Conservation (phyloP, 441 rosid genomes). For the Sinapis alba region DNA sequence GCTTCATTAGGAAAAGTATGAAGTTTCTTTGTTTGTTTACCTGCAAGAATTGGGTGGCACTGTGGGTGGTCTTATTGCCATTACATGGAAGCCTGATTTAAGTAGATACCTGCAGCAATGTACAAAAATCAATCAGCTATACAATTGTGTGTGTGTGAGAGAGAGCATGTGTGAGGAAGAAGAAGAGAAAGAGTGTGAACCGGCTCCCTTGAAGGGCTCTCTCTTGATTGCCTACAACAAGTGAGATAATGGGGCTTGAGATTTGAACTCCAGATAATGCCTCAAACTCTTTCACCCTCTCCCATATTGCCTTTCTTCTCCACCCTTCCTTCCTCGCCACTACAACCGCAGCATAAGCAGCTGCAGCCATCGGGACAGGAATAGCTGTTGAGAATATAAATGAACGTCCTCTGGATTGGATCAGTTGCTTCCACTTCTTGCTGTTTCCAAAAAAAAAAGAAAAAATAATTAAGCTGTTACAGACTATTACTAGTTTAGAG, state of each 20-base stretch:
- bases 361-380: constrained; percentile 85
- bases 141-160: background rate
- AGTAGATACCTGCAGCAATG: constrained; percentile 59
- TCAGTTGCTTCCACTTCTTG: constrained; percentile 88
- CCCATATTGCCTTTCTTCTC: constrained; percentile 88
- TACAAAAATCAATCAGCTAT: constrained; percentile 18
- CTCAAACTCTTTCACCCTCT: constrained; percentile 70
- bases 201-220: constrained; percentile 85
- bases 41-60: constrained; percentile 97
- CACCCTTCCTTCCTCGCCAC: constrained; percentile 84
- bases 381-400: constrained; percentile 91
- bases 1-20: background rate
- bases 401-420: constrained; percentile 87
- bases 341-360: constrained; percentile 86
- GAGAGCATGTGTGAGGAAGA: background rate
- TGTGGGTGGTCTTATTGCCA: constrained; percentile 96
- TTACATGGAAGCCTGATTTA: constrained; percentile 86
- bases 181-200: constrained; percentile 29
- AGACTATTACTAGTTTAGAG: background rate
- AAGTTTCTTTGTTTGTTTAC: constrained; percentile 34
- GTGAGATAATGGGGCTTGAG: constrained; percentile 81
- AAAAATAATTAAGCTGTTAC: background rate
- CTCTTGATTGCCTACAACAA: constrained; percentile 84
- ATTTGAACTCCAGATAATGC: constrained; percentile 71
- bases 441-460: constrained; percentile 45